Percentiles rank a stretch among this genome's conserved stretches.
These are phyloP conservation scores for Phlegmacium glaucopus DNA, from an alignment of 768 basidiomycete genomes.

Conservation along the genomic window DNA sequence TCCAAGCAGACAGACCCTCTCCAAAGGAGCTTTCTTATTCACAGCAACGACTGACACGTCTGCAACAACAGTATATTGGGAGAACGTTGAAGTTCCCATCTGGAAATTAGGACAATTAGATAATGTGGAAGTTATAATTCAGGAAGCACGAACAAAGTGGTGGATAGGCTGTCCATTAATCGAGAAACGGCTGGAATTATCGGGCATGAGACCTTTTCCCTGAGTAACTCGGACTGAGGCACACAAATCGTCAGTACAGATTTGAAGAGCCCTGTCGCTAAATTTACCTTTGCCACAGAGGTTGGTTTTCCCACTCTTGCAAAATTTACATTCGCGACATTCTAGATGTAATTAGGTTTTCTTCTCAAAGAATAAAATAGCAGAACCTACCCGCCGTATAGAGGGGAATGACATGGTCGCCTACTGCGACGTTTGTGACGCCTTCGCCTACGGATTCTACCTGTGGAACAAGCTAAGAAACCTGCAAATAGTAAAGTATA, in stretches of 20 bases:
- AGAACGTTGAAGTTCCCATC: constrained; percentile 99
- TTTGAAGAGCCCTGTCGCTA: background rate
- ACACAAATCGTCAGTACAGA: background rate
- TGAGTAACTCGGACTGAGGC: constrained; percentile 85
- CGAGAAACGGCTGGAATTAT: constrained; percentile 83
- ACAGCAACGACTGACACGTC: constrained; percentile 96
- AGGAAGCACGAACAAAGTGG: constrained; percentile 72
- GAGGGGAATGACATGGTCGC: constrained; percentile 96
- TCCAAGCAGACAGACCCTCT: constrained; percentile 96
- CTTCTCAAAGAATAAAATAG: background rate
- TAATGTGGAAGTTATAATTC: background rate
- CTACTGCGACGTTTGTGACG: constrained; percentile 72
- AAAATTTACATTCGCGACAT: constrained; percentile 97
- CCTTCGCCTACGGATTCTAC: constrained; percentile 98
- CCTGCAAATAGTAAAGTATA: background rate
- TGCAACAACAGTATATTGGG: constrained; percentile 98
- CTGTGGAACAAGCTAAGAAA: constrained; percentile 35
- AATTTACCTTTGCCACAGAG: constrained; percentile 85
- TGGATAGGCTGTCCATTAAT: constrained; percentile 82
- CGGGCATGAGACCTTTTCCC: constrained; percentile 94
- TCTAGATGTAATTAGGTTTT: constrained; percentile 39
- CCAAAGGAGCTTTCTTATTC: constrained; percentile 79
- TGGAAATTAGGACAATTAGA: constrained; percentile 24
- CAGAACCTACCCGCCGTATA: constrained; percentile 79
- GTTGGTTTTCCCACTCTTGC: constrained; percentile 97